These are phyloP conservation scores for Lanzia echinophila DNA, from an alignment of 2,329 filamentous ascomycete genomes.

Conservation along the genomic window DNA sequence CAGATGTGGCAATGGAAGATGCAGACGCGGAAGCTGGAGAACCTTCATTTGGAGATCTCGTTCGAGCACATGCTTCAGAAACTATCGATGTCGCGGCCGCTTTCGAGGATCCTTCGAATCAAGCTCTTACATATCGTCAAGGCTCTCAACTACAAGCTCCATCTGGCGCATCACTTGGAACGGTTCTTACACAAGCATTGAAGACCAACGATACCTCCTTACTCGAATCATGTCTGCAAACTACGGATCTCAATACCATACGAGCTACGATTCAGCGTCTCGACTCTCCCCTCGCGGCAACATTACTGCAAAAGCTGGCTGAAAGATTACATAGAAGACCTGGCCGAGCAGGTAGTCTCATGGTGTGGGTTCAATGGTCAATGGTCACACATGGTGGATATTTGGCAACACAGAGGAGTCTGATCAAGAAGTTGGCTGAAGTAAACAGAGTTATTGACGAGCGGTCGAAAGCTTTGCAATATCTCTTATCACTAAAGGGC, in stretches of 20 bases:
- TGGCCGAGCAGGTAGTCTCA: constrained; percentile 80
- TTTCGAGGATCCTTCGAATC: constrained; percentile 35
- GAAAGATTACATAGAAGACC: constrained; percentile 81
- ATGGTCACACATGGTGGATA: constrained; percentile 88
- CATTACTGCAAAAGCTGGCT: constrained; percentile 75
- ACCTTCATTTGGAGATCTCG: constrained; percentile 81
- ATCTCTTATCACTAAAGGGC: constrained; percentile 81
- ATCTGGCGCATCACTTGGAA: constrained; percentile 75
- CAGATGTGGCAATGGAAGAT: constrained; percentile 30
- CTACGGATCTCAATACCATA: constrained; percentile 68
- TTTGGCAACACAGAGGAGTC: constrained; percentile 76
- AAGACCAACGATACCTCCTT: constrained; percentile 85
- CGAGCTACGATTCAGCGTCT: constrained; percentile 85
- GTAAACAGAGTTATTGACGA: constrained; percentile 85
- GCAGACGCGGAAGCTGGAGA: constrained; percentile 34
- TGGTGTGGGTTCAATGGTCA: constrained; percentile 95
- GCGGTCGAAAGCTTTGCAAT: constrained; percentile 73
- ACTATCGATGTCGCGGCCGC: constrained; percentile 69
- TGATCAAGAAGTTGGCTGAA: constrained; percentile 69
- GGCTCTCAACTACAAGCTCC: constrained; percentile 35
- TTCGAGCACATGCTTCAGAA: constrained; percentile 61
- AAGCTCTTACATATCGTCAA: constrained; percentile 21
- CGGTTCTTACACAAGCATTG: constrained; percentile 88
- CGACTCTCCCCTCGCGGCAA: constrained; percentile 74
- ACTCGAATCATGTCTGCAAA: constrained; percentile 86